phyloP scores from a whole-genome alignment of 495 filamentous ascomycete species.

The Neurospora sp. region DNA sequence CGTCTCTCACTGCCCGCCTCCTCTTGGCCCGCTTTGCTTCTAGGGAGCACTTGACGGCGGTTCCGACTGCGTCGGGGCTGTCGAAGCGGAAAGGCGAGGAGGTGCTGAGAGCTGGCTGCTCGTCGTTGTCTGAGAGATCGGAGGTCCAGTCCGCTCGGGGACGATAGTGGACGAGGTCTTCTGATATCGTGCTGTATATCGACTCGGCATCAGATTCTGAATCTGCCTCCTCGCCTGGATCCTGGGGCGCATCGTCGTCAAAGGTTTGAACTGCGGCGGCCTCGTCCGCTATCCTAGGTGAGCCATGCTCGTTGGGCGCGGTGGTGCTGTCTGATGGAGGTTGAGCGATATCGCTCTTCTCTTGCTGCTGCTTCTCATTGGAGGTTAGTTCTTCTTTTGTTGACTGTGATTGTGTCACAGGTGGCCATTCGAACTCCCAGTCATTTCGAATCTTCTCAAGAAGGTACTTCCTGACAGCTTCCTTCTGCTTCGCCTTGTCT shows the following conservation, averaged over 20 bases:
- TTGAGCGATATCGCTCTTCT: not conserved
- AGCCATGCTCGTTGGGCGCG: not conserved
- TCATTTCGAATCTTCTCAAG: conserved; percentile 46
- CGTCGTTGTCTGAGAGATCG: conserved; percentile 34
- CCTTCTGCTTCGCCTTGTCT: conserved; percentile 45
- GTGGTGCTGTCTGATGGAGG: not conserved
- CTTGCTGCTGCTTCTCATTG: not conserved
- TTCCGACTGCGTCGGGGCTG: conserved; percentile 49
- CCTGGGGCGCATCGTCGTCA: conserved; percentile 10
- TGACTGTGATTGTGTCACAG: conserved; percentile 1
- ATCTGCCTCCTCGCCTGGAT: conserved; percentile 22
- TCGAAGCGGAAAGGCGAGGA: conserved; percentile 53
- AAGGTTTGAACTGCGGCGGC: not conserved
- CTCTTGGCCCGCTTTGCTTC: conserved; percentile 45
- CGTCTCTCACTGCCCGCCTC: conserved; percentile 54
- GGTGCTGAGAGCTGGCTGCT: conserved; percentile 2
- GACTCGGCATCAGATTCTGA: conserved; percentile 33
- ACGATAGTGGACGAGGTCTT: conserved; percentile 30
- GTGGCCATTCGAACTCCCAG: conserved; percentile 44
- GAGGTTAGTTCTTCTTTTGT: not conserved
- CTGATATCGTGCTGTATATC: conserved; percentile 36
- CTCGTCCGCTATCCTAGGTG: not conserved
- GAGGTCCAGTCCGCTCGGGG: conserved; percentile 38
- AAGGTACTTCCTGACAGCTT: conserved; percentile 42
- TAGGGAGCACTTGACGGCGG: conserved; percentile 26